Conservation (phyloP, 2,329 filamentous ascomycete genomes). For the Fusarium napiforme region DNA sequence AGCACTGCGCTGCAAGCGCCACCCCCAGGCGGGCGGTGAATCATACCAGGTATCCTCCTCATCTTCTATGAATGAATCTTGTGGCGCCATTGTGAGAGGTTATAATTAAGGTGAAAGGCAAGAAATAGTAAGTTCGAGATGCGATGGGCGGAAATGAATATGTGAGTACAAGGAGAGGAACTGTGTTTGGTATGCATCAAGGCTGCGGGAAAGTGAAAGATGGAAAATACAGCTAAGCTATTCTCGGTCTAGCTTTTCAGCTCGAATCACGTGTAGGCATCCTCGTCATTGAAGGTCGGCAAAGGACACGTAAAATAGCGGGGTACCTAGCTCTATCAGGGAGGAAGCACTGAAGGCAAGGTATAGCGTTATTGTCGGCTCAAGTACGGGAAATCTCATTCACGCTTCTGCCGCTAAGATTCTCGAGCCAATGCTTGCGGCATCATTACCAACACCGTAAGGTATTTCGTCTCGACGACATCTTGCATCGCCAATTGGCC, state of each 20-base stretch:
- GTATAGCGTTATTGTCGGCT: constrained; percentile 45
- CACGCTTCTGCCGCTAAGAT: constrained; percentile 37
- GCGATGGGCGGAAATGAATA: constrained; percentile 34
- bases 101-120: constrained; percentile 37
- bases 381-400: constrained; percentile 43
- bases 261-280: constrained; percentile 38
- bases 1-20: constrained; percentile 27
- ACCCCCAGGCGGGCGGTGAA: constrained; percentile 8
- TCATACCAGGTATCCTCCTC: constrained; percentile 76
- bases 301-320: constrained; percentile 9
- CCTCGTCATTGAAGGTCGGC: constrained; percentile 6
- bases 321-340: constrained; percentile 17
- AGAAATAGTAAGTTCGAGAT: constrained; percentile 35
- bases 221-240: constrained; percentile 40
- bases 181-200: constrained; percentile 44
- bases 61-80: constrained; percentile 78
- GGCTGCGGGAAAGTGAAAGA: constrained; percentile 47
- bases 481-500: constrained; percentile 58
- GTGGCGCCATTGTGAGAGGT: constrained; percentile 67
- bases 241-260: constrained; percentile 21
- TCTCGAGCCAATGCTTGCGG: constrained; percentile 44
- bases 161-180: constrained; percentile 41
- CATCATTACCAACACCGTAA: constrained; percentile 48
- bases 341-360: neutral
- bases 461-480: constrained; percentile 43